phyloP scores from a whole-genome alignment of 2,329 filamentous ascomycete species.

The Colletotrichum sp. region DNA sequence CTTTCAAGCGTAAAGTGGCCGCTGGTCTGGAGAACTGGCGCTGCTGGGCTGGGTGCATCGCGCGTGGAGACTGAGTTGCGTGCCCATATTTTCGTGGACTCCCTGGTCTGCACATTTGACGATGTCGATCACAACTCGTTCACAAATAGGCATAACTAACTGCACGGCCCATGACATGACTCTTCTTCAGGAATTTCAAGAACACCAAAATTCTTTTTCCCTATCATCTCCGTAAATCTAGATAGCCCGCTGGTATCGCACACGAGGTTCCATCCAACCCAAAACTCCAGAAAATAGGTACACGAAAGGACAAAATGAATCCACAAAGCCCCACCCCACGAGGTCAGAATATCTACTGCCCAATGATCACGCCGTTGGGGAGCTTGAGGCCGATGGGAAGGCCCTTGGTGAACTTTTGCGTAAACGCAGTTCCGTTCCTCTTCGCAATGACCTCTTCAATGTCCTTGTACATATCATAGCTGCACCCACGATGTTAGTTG shows the following conservation, averaged over 20 bases:
- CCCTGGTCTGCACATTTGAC: not conserved
- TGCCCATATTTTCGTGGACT: not conserved
- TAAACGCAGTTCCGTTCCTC: slow-evolving; percentile 36
- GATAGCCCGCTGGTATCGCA: not conserved
- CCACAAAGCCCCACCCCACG: not conserved
- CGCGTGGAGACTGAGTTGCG: not conserved
- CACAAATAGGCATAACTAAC: not conserved
- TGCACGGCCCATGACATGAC: not conserved
- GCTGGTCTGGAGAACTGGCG: not conserved
- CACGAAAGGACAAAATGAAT: not conserved
- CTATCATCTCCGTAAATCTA: not conserved
- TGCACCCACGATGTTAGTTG: slow-evolving; percentile 24
- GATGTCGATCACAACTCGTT: not conserved
- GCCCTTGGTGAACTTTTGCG: slow-evolving; percentile 44
- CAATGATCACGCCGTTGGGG: slow-evolving; percentile 50
- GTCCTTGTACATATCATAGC: slow-evolving; percentile 65
- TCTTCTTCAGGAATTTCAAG: too few species aligned
- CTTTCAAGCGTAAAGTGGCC: not conserved
- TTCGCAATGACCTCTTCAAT: slow-evolving; percentile 53
- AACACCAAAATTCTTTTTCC: not conserved
- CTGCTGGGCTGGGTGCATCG: not conserved
- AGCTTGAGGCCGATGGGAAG: slow-evolving; percentile 52
- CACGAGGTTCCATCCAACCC: not conserved
- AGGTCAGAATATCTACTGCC: not conserved
- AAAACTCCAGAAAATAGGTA: not conserved